Percentiles rank a stretch among this genome's conserved stretches.
phyloP scores from a whole-genome alignment of 2,329 filamentous ascomycete species.

The Torrubiellomyces zombiae region DNA sequence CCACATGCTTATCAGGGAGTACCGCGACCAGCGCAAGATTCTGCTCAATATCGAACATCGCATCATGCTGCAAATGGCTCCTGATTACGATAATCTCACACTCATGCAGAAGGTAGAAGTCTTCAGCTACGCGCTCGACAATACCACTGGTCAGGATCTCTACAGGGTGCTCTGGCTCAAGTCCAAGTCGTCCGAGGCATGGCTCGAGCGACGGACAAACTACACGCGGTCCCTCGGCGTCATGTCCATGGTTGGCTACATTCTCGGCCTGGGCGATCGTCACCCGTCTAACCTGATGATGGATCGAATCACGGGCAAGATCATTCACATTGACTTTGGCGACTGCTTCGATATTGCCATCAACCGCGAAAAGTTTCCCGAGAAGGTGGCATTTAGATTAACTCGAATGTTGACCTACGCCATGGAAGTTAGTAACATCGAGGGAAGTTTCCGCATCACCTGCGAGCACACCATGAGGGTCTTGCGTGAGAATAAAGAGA shows the following conservation, averaged over 20 bases:
- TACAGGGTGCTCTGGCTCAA: slow-evolving; percentile 98
- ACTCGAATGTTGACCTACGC: slow-evolving; percentile 98
- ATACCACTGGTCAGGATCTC: slow-evolving; percentile 95
- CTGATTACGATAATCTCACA: slow-evolving; percentile 95
- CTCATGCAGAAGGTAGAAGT: slow-evolving; percentile 99
- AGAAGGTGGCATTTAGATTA: slow-evolving; percentile 91
- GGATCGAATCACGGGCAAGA: slow-evolving; percentile 87
- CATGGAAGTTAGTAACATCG: slow-evolving; percentile 99
- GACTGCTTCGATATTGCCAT: slow-evolving; percentile 99
- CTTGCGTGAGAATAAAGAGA: slow-evolving; percentile 91
- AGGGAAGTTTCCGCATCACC: slow-evolving; percentile 94
- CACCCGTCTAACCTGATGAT: slow-evolving; percentile 98
- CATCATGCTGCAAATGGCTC: slow-evolving; percentile 99
- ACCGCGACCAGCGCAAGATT: slow-evolving; percentile 92
- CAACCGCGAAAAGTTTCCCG: slow-evolving; percentile 98
- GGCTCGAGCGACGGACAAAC: slow-evolving; percentile 95
- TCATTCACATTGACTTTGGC: slow-evolving; percentile 97
- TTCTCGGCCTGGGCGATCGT: slow-evolving; percentile 86
- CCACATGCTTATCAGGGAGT: slow-evolving; percentile 91
- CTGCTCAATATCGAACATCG: slow-evolving; percentile 97
- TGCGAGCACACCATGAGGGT: slow-evolving; percentile 98
- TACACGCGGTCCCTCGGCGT: slow-evolving; percentile 94
- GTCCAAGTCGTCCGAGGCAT: slow-evolving; percentile 93
- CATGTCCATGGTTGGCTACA: slow-evolving; percentile 99
- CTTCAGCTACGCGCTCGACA: slow-evolving; percentile 96